Conservation (phyloP, 345 rosid species). For the Combretum micranthum region DNA sequence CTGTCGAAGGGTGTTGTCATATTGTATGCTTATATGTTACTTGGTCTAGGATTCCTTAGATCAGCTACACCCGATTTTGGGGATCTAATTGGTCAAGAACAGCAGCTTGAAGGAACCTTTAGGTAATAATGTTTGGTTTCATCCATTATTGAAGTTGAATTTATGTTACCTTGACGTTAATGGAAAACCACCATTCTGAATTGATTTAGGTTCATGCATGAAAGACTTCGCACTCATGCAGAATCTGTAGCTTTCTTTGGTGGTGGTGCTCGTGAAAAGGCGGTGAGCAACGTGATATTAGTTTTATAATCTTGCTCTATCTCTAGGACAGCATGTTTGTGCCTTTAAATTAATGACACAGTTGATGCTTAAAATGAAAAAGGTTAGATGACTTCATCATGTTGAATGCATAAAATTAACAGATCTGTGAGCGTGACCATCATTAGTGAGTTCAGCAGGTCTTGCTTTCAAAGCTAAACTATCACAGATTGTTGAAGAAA, state of each 20-base stretch:
- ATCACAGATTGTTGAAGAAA: no score
- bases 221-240: conserved; percentile 91
- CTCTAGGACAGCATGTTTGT: background rate
- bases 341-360: no score
- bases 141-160: background rate
- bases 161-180: background rate
- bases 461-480: no score
- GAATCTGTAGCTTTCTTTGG: conserved; percentile 99
- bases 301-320: background rate
- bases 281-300: conserved; percentile 50
- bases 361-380: no score
- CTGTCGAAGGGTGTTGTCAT: conserved; percentile 93
- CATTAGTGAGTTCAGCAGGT: no score
- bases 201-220: conserved; percentile 91
- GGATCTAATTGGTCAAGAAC: conserved; percentile 73
- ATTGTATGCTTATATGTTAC: conserved; percentile 86
- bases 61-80: conserved; percentile 91
- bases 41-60: conserved; percentile 92
- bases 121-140: conserved; percentile 37
- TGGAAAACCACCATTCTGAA: conserved; percentile 2
- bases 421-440: no score
- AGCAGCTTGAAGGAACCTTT: conserved; percentile 92
- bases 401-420: no score
- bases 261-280: conserved; percentile 96
- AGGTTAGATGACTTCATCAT: no score